Conservation (phyloP, 768 basidiomycete species). For the Hemileccinum impolitum region DNA sequence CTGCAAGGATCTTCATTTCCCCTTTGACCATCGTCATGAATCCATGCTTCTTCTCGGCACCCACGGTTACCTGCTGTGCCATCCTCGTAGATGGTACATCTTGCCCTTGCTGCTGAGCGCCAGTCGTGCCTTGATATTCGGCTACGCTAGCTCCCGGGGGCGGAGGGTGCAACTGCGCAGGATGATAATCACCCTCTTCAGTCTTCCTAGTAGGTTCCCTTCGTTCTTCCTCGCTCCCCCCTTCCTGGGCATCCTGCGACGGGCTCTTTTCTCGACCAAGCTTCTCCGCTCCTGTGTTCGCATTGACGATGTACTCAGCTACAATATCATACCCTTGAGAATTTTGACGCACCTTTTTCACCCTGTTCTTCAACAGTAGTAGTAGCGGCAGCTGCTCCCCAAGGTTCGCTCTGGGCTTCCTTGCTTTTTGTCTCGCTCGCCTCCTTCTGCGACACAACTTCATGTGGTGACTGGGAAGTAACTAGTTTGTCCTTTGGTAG, state of each 20-base stretch:
- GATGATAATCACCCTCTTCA: conserved; percentile 22
- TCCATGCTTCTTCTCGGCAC: conserved; percentile 21
- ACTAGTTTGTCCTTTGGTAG: not conserved
- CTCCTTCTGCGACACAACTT: not conserved
- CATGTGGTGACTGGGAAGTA: not conserved
- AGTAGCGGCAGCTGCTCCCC: not conserved
- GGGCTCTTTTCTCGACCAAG: not conserved
- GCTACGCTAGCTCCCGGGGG: conserved; percentile 16
- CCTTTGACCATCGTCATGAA: conserved; percentile 32
- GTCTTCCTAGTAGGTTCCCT: not conserved
- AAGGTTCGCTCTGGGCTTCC: not conserved
- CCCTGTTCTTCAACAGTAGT: not conserved
- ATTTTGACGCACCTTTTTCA: conserved; percentile 10
- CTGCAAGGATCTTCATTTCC: conserved; percentile 33
- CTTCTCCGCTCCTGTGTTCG: not conserved
- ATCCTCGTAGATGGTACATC: not conserved
- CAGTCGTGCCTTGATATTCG: conserved; percentile 6
- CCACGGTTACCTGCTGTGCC: not conserved
- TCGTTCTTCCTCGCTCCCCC: not conserved
- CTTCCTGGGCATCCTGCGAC: conserved; percentile 1
- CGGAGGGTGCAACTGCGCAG: conserved; percentile 28
- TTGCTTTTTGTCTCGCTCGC: not conserved
- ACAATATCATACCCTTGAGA: not conserved
- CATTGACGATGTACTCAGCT: not conserved
- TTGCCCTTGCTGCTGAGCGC: not conserved